Base-by-base conservation (phyloP, 1,284 basidiomycete species). In the Chiua sp. region DNA sequence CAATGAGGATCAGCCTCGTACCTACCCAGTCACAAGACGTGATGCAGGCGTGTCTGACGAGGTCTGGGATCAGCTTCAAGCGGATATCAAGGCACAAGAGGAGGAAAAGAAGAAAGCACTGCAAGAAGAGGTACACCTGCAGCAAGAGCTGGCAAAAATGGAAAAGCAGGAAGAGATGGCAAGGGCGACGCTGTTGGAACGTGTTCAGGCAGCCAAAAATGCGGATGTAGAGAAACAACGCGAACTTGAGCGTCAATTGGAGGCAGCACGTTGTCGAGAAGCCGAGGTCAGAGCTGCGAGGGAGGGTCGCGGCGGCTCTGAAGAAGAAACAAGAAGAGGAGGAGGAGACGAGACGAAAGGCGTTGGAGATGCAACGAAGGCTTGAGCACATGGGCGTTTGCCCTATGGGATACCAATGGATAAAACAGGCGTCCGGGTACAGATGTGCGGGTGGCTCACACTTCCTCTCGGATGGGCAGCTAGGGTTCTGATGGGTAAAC, bases 381-480 rank as follows among this genome's bases (percentile, higher is more conserved):
- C 68, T 89, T 15, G 74, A 77, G 1, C 15, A 63, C 0, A 80
- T 87, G 79, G 87, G 87, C 0, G 68, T 82, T 8, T 89, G 87
- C 66, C 63, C 69, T 1, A 72, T 60, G 7, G 87, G 87, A 13
- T 89, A 53, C 65, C 67, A 53, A 23, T 90, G 87, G 88, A 81
- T 82, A 56, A 79, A 75, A 51, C 69, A 78, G 49, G 61, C 47
- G 2, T 48, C 47, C 16, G 83, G 84, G 6, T 89, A 88, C 72
- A 73, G 80, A 3, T 90, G 87, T 66, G 77, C 77, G 1, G 87
- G 80, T 20, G 88, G 88, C 1, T 7, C 58, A 3, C 87, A 88
- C 72, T 84, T 74, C 49, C 68, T 88, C 7, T 61, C 65, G 13
- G 62, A 79, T 58, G 70, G 59, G 2, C 63, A 75, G 53, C 57